Base-by-base conservation (phyloP, 2,329 filamentous ascomycete genomes). In the Domatiomyces globalis region DNA sequence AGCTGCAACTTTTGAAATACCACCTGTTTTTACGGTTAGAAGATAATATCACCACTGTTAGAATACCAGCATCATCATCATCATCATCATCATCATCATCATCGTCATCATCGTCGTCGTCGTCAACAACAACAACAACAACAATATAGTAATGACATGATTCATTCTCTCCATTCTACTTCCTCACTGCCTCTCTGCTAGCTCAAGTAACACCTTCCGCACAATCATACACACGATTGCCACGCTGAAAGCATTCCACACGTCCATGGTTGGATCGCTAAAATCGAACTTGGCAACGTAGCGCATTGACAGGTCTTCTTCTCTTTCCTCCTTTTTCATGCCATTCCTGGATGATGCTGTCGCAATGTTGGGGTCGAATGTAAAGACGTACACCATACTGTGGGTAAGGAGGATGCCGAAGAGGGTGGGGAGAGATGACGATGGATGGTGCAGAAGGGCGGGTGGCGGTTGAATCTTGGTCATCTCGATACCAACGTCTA, bases 231-330 rank as follows among this genome's bases (percentile, higher is more conserved):
- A 67, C 5, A 76, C 65, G 52, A 81, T 76, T 0, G 77, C 75
- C 48, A 81, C 57, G 0, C 77, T 76, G 3, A 81, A 65, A 4
- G 73, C 70, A 59, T 79, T 79, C 78, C 78, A 82, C 1, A 80
- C 76, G 60, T 81, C 78, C 53, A 76, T 74, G 1, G 71, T 71
- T 7, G 64, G 61, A 44, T 76, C 69, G 3, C 68, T 69, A 51
- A 79, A 72, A 59, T 81, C 73, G 56, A 79, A 76, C 49, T 39
- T 39, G 33, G 33, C 33, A 12, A 39, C 33, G 33, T 39, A 39
- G 33, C 33, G 33, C 33, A 39, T 39, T 5, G 33, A 39, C 33
- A 39, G 29, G 10, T 33, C 29, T 39, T 39, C 33, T 39, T 39
- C 33, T 15, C 12, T 39, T 12, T 39, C 33, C 4, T 39, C 5